Evolutionary conservation across 2,329 filamentous ascomycete species (phyloP).

Genomic region (Aureobasidium sp.): DNA sequence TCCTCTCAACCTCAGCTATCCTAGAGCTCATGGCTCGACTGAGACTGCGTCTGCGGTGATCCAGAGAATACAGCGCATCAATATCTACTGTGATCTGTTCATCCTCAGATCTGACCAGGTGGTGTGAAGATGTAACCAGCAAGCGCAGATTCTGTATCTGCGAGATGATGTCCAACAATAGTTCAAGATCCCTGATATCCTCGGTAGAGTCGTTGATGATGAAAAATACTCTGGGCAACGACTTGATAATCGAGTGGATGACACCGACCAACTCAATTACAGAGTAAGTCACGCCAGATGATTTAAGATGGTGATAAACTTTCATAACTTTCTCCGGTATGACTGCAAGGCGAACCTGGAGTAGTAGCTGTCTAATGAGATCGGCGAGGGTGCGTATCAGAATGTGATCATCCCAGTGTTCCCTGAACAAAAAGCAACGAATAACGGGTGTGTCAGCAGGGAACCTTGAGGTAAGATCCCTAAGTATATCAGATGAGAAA

Average conservation of each 20-base stretch:
- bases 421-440: not conserved
- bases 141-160: not conserved
- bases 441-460: not conserved
- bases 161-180: not conserved
- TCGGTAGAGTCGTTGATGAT: not conserved
- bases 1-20: not conserved
- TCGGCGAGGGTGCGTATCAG: not conserved
- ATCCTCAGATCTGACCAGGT: not conserved
- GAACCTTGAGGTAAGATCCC: not conserved
- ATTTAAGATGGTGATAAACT: not conserved
- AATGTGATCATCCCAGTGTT: not conserved
- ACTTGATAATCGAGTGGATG: too few species aligned
- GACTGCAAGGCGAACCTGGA: not conserved
- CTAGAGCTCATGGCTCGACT: not conserved
- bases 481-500: not conserved
- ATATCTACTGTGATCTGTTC: not conserved
- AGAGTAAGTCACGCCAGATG: too few species aligned
- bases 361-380: not conserved
- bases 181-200: not conserved
- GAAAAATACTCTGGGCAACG: not conserved
- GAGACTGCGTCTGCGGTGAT: not conserved
- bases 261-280: too few species aligned
- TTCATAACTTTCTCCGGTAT: not conserved
- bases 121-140: not conserved
- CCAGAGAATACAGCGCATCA: not conserved